Conservation (phyloP, 345 rosid species). For the Ceriops zippeliana region DNA sequence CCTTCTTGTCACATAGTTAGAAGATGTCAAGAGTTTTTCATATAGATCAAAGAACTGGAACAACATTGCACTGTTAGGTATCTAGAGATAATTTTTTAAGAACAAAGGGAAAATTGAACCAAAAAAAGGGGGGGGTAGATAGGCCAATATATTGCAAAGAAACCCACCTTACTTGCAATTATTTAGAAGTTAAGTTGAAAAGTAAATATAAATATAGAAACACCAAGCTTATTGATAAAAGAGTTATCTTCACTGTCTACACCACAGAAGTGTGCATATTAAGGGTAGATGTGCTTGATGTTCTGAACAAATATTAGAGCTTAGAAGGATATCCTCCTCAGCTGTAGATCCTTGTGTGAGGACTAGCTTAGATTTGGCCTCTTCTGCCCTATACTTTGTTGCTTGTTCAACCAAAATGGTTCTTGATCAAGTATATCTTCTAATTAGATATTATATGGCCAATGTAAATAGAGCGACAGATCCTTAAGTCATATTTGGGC, state of each 20-base stretch:
- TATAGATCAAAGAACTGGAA: slow-evolving; percentile 88
- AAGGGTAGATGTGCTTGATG: not conserved
- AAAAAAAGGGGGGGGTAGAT: not conserved
- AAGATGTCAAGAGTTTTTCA: slow-evolving; percentile 76
- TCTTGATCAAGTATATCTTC: slow-evolving; percentile 4
- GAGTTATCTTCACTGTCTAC: slow-evolving; percentile 1
- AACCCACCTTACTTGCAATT: not conserved
- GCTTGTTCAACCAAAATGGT: not conserved
- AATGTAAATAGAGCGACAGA: not conserved
- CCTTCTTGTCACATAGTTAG: slow-evolving; percentile 94
- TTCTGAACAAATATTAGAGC: slow-evolving; percentile 3
- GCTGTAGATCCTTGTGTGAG: not conserved
- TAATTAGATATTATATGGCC: slow-evolving; percentile 7
- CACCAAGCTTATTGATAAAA: slow-evolving; percentile 2
- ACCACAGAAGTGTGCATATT: slow-evolving; percentile 1
- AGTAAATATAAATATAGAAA: not conserved
- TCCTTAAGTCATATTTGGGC: slow-evolving; percentile 5
- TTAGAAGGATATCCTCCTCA: not conserved
- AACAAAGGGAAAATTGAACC: not conserved
- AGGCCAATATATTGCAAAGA: not conserved
- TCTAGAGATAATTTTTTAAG: not conserved
- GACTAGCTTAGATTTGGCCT: not conserved
- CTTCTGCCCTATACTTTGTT: not conserved
- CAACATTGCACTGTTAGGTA: slow-evolving; percentile 27
- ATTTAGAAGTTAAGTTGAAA: not conserved